Evolutionary conservation across 495 filamentous ascomycete genomes (phyloP), one percentile per base, ranked within the genome.

Genomic region (Xylaria sp.): DNA sequence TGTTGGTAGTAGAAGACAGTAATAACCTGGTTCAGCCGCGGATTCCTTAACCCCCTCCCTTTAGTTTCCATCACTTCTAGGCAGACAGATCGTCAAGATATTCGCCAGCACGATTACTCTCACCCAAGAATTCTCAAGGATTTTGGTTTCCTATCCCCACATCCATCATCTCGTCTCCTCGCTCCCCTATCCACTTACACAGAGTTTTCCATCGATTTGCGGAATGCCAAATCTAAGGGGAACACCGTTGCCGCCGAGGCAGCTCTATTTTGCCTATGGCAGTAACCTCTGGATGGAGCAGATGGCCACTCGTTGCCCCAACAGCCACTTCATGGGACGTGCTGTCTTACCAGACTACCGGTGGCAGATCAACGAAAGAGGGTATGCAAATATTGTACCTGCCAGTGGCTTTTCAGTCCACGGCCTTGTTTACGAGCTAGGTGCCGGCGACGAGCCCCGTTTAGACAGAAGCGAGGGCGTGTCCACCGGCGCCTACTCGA

Each of bases 251-350:
- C 6, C 58, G 43, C 61, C 9, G 29, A 62, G 68, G 66, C 57
- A 61, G 53, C 68, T 90, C 74, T 93, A 93, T 82, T 93, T 93
- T 76, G 92, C 87, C 76, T 93, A 92, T 79, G 92, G 91, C 74
- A 89, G 85, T 69, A 94, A 94, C 75, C 85, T 93, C 70, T 92
- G 89, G 75, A 81, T 84, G 26, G 78, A 84, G 6, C 91, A 93
- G 77, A 93, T 93, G 92, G 65, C 50, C 12, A 67, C 76, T 29
- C 89, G 92, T 71, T 94, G 91, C 75, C 85, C 83, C 2, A 74
- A 81, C 4, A 85, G 86, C 67, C 73, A 43, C 31, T 86, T 85
- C 70, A 69, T 82, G 24, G 86, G 87, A 24, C 76, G 83, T 1
- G 87, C 80, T 7, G 73, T 83, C 0, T 82, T 93, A 1, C 75